Conservation (phyloP, 177 flowering plant genomes). For the Vitis hybrid region DNA sequence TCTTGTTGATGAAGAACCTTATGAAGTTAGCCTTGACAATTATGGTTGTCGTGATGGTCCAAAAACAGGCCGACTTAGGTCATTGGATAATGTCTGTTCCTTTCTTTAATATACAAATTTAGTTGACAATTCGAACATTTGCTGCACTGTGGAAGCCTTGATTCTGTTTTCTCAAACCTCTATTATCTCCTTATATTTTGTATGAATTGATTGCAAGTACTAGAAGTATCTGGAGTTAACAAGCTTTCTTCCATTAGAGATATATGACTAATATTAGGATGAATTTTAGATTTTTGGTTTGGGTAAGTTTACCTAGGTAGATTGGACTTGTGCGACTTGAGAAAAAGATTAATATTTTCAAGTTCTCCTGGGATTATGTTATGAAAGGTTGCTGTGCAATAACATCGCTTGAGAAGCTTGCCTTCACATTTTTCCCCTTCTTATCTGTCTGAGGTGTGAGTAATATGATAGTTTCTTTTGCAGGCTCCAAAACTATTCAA, state of each 20-base stretch:
- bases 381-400: too few relatives aligned
- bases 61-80: slow-evolving; percentile 46
- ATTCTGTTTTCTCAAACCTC: not conserved
- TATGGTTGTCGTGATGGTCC: slow-evolving; percentile 60
- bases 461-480: slow-evolving; percentile 5
- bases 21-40: slow-evolving; percentile 55
- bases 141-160: not conserved
- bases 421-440: not conserved
- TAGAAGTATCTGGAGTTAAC: not conserved
- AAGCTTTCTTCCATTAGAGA: too few relatives aligned
- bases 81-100: slow-evolving; percentile 36
- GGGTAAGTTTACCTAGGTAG: too few relatives aligned
- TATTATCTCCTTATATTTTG: not conserved
- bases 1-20: slow-evolving; percentile 55
- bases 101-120: not conserved
- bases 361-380: too few relatives aligned
- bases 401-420: too few relatives aligned
- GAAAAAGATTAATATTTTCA: too few relatives aligned
- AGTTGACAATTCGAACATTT: not conserved
- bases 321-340: too few relatives aligned
- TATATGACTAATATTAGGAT: too few relatives aligned
- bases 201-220: not conserved
- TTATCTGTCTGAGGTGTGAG: not conserved
- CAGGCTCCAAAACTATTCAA: slow-evolving; percentile 61
- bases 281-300: too few relatives aligned